phyloP scores from a whole-genome alignment of 805 yeast genomes.

The Pichia thaimueangensis region DNA sequence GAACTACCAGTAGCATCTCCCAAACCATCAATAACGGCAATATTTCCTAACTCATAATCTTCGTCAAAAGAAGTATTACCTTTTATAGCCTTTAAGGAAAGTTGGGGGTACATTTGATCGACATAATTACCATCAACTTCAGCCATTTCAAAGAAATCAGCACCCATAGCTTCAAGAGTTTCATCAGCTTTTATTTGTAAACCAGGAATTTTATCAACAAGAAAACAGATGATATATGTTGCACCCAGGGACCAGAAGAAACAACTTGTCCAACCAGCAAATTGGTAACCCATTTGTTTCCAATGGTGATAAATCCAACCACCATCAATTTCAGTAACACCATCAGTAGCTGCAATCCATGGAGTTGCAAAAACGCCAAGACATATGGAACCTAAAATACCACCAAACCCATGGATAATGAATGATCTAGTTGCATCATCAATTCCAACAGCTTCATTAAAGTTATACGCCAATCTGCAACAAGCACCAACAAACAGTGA shows the following conservation, averaged over 20 bases:
- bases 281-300: slow-evolving; percentile 40
- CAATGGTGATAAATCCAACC: slow-evolving; percentile 44
- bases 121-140: slow-evolving; percentile 34
- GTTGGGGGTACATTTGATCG: slow-evolving; percentile 13
- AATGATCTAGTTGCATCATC: slow-evolving; percentile 43
- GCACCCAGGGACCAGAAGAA: slow-evolving; percentile 40
- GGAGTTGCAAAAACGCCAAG: slow-evolving; percentile 41
- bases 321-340: slow-evolving; percentile 37
- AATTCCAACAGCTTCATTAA: slow-evolving; percentile 36
- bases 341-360: slow-evolving; percentile 38
- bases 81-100: slow-evolving; percentile 12
- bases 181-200: slow-evolving; percentile 37
- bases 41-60: slow-evolving; percentile 1
- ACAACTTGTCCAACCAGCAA: slow-evolving; percentile 38
- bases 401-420: slow-evolving; percentile 44
- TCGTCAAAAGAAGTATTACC: not conserved
- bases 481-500: slow-evolving; percentile 34
- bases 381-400: slow-evolving; percentile 37
- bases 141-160: slow-evolving; percentile 46
- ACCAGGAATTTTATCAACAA: slow-evolving; percentile 48
- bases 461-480: slow-evolving; percentile 32
- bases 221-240: slow-evolving; percentile 38
- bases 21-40: slow-evolving; percentile 6
- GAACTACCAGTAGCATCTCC: not conserved
- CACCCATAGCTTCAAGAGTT: slow-evolving; percentile 45